Evolutionary conservation across 768 basidiomycete genomes (phyloP).

Genomic region (Leucosporidium yakuticum): DNA sequence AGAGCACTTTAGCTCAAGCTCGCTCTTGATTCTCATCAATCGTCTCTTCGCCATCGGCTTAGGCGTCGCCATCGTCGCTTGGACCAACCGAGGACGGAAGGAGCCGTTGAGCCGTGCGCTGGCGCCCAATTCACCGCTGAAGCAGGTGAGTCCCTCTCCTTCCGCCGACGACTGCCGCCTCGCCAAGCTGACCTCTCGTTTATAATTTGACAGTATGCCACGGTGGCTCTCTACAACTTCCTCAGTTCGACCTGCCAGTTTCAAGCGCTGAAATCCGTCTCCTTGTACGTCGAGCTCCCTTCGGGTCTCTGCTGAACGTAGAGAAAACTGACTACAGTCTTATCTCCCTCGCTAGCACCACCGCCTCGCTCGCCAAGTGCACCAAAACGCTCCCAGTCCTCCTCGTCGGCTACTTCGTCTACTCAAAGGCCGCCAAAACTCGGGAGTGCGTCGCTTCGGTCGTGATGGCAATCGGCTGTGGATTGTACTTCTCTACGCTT

Average conservation of each 20-base stretch:
- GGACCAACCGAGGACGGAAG: not conserved
- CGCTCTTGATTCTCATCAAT: slow-evolving; percentile 21
- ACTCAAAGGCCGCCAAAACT: slow-evolving; percentile 26
- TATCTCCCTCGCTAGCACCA: slow-evolving; percentile 6
- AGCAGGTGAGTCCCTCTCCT: not conserved
- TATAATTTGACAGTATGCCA: slow-evolving; percentile 5
- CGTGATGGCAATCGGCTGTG: slow-evolving; percentile 33
- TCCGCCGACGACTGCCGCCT: too few relatives aligned
- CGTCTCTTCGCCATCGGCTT: slow-evolving; percentile 8
- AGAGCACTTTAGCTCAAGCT: slow-evolving; percentile 18
- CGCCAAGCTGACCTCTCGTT: too few relatives aligned
- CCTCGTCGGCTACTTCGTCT: slow-evolving; percentile 32
- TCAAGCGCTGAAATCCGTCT: slow-evolving; percentile 24
- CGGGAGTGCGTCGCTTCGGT: slow-evolving; percentile 33
- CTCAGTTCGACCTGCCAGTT: slow-evolving; percentile 30
- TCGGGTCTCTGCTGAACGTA: not conserved
- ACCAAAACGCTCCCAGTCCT: slow-evolving; percentile 39
- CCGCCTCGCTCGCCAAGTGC: slow-evolving; percentile 27
- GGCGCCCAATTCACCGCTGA: not conserved
- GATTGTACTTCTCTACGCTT: slow-evolving; percentile 30
- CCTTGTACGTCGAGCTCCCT: slow-evolving; percentile 3
- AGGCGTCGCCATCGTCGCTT: not conserved
- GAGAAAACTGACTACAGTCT: not conserved
- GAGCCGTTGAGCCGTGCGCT: not conserved
- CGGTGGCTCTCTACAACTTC: slow-evolving; percentile 24